Percentiles rank a stretch among this genome's conserved stretches.
These are phyloP conservation scores for Colletotrichum sp. DNA, from an alignment of 2,329 filamentous ascomycete genomes.

Conservation along the genomic window DNA sequence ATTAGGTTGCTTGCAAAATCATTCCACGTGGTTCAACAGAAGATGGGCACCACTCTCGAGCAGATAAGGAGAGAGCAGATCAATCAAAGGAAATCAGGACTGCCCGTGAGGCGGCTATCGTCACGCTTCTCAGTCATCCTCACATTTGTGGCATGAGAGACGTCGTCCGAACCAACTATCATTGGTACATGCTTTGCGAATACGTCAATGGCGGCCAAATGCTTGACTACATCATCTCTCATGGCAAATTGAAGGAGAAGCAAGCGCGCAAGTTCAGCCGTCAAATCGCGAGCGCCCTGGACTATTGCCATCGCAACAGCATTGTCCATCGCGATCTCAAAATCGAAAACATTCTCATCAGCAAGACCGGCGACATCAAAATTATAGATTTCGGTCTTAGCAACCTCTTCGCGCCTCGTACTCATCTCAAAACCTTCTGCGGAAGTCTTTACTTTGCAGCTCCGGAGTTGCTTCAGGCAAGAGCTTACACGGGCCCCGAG, in stretches of 20 bases:
- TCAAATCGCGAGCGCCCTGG: conserved; percentile 94
- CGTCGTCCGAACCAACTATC: conserved; percentile 93
- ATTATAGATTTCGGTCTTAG: conserved; percentile 99
- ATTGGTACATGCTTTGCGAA: conserved; percentile 99
- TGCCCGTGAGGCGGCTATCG: conserved; percentile 93
- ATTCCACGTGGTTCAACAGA: conserved; percentile 90
- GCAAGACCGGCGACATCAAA: conserved; percentile 98
- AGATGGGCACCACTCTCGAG: conserved; percentile 74
- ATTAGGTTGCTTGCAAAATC: conserved; percentile 93
- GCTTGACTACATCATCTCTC: conserved; percentile 99
- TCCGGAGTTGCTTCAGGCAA: conserved; percentile 90
- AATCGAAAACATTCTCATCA: conserved; percentile 99
- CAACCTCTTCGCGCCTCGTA: conserved; percentile 88
- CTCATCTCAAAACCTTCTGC: conserved; percentile 93
- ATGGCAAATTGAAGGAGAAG: conserved; percentile 97
- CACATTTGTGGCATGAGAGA: conserved; percentile 97
- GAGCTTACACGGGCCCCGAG: conserved; percentile 93
- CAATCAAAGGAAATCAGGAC: conserved; percentile 97
- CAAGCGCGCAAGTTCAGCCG: conserved; percentile 97
- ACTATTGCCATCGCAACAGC: conserved; percentile 97
- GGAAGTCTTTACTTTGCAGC: conserved; percentile 98
- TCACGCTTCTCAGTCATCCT: conserved; percentile 90
- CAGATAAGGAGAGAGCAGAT: conserved; percentile 86
- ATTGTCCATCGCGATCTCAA: conserved; percentile 98
- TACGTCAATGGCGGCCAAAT: conserved; percentile 99